A percentile compares a stretch with the other conserved stretches of the same genome.
These are phyloP conservation scores for Albugo laibachii DNA, from an alignment of 352 stramenopile species.

Conservation along the genomic window DNA sequence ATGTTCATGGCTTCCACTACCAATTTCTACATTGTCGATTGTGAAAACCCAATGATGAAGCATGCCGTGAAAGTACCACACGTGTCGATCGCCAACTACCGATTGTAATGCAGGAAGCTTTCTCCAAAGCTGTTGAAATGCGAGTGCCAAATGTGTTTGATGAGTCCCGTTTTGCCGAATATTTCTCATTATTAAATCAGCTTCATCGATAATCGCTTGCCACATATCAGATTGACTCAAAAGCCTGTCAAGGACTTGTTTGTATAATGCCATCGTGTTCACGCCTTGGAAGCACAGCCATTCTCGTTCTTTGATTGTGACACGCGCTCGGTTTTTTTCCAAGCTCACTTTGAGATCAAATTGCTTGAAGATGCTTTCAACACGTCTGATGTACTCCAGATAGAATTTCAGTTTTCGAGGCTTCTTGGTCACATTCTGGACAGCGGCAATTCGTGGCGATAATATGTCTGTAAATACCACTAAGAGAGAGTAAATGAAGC, in stretches of 20 bases:
- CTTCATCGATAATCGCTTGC: conserved; percentile 19
- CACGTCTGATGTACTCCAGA: conserved; percentile 32
- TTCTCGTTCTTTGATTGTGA: conserved; percentile 23
- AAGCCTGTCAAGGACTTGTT: conserved; percentile 24
- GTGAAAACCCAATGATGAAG: conserved; percentile 38
- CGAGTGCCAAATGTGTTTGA: conserved; percentile 4
- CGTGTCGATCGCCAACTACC: conserved; percentile 15
- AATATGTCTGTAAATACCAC: background rate
- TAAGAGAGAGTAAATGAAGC: no score
- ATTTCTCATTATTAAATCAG: conserved; percentile 10
- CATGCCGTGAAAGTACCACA: conserved; percentile 24
- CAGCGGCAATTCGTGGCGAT: conserved; percentile 11
- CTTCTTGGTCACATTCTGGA: conserved; percentile 48
- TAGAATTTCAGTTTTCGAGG: conserved; percentile 52
- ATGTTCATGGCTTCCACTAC: conserved; percentile 33
- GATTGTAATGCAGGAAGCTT: conserved; percentile 6
- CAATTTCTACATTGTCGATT: conserved; percentile 42
- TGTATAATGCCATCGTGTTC: conserved; percentile 24
- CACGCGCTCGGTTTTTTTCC: conserved; percentile 9
- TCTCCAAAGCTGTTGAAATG: conserved; percentile 11
- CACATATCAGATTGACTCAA: conserved; percentile 21
- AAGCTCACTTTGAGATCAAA: conserved; percentile 21
- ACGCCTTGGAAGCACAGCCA: conserved; percentile 23
- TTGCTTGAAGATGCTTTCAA: conserved; percentile 16
- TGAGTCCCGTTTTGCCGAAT: conserved; percentile 2